Conservation (phyloP, 2,329 filamentous ascomycete genomes). For the Zymoseptoria tritici region DNA sequence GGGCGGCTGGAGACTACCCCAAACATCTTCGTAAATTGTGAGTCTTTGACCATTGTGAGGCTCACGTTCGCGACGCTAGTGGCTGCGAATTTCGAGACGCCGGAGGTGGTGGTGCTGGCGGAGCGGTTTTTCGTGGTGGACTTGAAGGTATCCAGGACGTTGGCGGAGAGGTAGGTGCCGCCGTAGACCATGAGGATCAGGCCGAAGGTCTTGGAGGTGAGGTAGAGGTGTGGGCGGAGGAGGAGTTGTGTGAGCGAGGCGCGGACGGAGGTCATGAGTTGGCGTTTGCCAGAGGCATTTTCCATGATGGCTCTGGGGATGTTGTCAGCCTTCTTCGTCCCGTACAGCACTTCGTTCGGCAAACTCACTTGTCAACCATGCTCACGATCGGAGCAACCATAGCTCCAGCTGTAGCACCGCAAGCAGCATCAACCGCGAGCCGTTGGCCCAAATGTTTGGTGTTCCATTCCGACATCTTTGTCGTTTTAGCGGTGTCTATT, state of each 20-base stretch:
- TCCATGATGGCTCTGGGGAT: slow-evolving; percentile 63
- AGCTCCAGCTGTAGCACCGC: slow-evolving; percentile 63
- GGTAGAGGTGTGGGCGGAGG: slow-evolving; percentile 51
- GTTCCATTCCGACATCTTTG: slow-evolving; percentile 52
- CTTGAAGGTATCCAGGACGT: slow-evolving; percentile 71
- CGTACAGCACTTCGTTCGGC: not conserved
- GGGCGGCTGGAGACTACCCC: slow-evolving; percentile 49
- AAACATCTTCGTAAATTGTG: slow-evolving; percentile 75
- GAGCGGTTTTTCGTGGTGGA: slow-evolving; percentile 55
- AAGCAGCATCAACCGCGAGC: slow-evolving; percentile 59
- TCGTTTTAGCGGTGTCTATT: not conserved
- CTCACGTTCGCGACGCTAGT: slow-evolving; percentile 77
- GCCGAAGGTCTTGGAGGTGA: slow-evolving; percentile 59
- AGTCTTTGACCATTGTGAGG: slow-evolving; percentile 84
- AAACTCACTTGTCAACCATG: slow-evolving; percentile 70
- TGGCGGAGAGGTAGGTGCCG: slow-evolving; percentile 83
- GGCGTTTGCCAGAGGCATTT: slow-evolving; percentile 63
- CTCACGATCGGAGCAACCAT: slow-evolving; percentile 78
- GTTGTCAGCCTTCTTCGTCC: not conserved
- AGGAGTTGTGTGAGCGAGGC: slow-evolving; percentile 52
- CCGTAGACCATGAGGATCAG: slow-evolving; percentile 68
- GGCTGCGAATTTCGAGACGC: slow-evolving; percentile 71
- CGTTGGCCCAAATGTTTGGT: slow-evolving; percentile 63
- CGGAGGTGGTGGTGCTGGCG: slow-evolving; percentile 60
- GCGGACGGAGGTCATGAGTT: slow-evolving; percentile 53